phyloP scores from a whole-genome alignment of 2,329 filamentous ascomycete genomes.

The Colletotrichum magnum region DNA sequence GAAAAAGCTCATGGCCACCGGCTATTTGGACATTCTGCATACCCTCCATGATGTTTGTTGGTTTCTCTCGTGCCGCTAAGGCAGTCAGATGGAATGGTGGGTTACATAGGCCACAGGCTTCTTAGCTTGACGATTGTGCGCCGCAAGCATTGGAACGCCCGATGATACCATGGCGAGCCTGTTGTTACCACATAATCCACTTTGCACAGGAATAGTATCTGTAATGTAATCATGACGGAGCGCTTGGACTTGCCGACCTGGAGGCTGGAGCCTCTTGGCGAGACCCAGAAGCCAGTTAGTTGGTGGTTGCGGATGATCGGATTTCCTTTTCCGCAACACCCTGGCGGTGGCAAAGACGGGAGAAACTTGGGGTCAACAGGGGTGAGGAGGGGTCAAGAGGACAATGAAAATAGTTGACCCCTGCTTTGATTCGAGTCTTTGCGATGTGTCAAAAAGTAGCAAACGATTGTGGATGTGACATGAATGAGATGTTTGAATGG shows the following conservation, averaged over 20 bases:
- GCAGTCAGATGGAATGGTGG: too few species aligned
- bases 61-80: too few species aligned
- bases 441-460: too few species aligned
- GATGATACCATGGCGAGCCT: neutral
- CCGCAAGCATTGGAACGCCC: neutral
- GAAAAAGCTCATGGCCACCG: neutral
- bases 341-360: neutral
- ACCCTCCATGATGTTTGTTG: too few species aligned
- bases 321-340: neutral
- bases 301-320: neutral
- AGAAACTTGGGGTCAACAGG: neutral
- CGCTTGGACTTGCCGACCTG: neutral
- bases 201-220: neutral
- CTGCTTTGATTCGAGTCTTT: too few species aligned
- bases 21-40: too few species aligned
- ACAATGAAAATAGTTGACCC: neutral
- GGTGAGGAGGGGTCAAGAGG: neutral
- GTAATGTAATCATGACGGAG: neutral
- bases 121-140: neutral
- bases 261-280: neutral
- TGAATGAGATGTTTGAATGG: neutral
- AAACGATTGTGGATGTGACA: too few species aligned
- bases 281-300: neutral
- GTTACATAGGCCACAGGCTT: too few species aligned
- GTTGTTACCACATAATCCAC: too few species aligned